These are phyloP conservation scores for Gautieria morchelliformis DNA, from an alignment of 768 basidiomycete species.

Conservation along the genomic window DNA sequence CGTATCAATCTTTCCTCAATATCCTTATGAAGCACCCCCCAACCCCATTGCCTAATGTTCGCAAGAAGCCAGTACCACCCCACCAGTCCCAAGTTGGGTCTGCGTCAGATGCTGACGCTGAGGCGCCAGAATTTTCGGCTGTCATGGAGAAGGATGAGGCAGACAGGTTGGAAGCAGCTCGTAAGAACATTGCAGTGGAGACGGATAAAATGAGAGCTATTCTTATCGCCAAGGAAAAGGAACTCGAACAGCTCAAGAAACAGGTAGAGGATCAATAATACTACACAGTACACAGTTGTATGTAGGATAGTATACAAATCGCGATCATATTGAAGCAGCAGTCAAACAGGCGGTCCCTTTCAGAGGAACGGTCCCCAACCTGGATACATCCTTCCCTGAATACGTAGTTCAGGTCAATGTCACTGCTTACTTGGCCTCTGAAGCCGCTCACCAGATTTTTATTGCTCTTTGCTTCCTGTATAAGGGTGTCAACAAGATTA, in stretches of 20 bases:
- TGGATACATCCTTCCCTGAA: conserved; percentile 80
- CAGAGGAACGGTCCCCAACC: conserved; percentile 22
- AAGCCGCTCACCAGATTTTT: conserved; percentile 51
- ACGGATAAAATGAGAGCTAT: conserved; percentile 61
- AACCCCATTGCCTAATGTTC: conserved; percentile 58
- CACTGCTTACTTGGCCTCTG: conserved; percentile 15
- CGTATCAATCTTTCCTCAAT: conserved; percentile 77
- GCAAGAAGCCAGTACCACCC: conserved; percentile 60
- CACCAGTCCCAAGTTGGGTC: conserved; percentile 51
- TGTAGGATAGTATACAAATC: background rate
- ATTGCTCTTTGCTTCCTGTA: conserved; percentile 75
- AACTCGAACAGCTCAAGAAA: conserved; percentile 61
- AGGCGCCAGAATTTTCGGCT: conserved; percentile 75
- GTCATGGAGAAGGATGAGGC: conserved; percentile 85
- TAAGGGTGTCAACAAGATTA: conserved; percentile 85
- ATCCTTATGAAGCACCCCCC: conserved; percentile 76
- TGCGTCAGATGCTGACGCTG: conserved; percentile 51
- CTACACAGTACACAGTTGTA: background rate
- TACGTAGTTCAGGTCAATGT: conserved; percentile 10
- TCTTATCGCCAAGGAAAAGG: conserved; percentile 76
- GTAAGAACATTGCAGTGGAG: conserved; percentile 60
- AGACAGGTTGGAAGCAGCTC: conserved; percentile 68
- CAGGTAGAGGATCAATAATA: conserved; percentile 29
- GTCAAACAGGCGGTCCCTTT: conserved; percentile 74
- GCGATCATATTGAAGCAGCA: conserved; percentile 18